Conservation (phyloP, 352 stramenopile genomes). For the Phytophthora constricta region DNA sequence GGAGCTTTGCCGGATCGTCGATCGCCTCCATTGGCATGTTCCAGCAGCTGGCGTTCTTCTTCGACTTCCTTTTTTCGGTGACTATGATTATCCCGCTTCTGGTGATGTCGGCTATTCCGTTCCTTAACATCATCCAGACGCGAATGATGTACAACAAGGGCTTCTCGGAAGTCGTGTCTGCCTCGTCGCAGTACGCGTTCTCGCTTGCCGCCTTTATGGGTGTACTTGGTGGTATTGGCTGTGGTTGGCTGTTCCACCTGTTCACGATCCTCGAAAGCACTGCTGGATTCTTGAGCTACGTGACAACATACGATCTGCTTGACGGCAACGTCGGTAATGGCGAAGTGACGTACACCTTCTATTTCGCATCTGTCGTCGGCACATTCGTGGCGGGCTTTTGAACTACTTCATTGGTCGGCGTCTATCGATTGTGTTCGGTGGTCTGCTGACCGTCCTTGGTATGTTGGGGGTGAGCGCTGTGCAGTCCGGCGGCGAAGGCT, state of each 20-base stretch:
- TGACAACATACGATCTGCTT: conserved; percentile 77
- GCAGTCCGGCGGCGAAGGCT: conserved; percentile 53
- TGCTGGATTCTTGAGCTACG: conserved; percentile 80
- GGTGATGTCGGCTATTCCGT: conserved; percentile 83
- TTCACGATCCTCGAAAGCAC: conserved; percentile 79
- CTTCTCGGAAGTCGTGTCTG: conserved; percentile 86
- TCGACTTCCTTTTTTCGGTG: conserved; percentile 84
- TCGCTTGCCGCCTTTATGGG: conserved; percentile 83
- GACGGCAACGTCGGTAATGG: conserved; percentile 66
- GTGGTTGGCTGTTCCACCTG: conserved; percentile 82
- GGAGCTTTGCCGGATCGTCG: conserved; percentile 72
- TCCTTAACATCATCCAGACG: conserved; percentile 89
- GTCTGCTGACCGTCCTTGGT: conserved; percentile 68
- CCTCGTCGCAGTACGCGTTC: conserved; percentile 88
- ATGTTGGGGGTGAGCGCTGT: conserved; percentile 77
- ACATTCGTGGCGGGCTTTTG: conserved; percentile 57
- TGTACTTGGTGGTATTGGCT: conserved; percentile 67
- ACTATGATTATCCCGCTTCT: conserved; percentile 80
- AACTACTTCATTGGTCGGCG: conserved; percentile 82
- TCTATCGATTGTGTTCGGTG: conserved; percentile 74
- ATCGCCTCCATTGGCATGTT: conserved; percentile 75
- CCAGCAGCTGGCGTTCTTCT: conserved; percentile 85
- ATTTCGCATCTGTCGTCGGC: conserved; percentile 57
- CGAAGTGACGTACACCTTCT: conserved; percentile 75
- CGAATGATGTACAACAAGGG: conserved; percentile 93